Percentiles rank a stretch among this genome's conserved stretches.
phyloP scores from a whole-genome alignment of 768 basidiomycete species.

The Amanita rubescens region DNA sequence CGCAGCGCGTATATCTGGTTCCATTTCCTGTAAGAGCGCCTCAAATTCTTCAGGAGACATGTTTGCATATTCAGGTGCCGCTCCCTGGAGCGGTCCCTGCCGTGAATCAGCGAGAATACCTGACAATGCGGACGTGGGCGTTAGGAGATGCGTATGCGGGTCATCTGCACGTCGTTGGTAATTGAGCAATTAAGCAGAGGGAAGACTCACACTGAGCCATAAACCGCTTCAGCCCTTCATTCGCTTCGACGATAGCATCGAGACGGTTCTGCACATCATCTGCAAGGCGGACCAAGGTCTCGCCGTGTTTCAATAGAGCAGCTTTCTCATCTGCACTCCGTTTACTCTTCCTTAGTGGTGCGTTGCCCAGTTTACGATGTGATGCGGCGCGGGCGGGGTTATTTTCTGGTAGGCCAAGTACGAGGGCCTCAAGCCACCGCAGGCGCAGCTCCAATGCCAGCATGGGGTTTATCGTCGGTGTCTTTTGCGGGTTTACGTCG shows the following conservation, averaged over 20 bases:
- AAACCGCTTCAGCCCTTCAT: conserved; percentile 69
- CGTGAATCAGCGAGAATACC: conserved; percentile 41
- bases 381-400: neutral
- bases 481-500: conserved; percentile 10
- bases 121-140: conserved; percentile 71
- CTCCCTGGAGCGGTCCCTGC: conserved; percentile 9
- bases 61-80: conserved; percentile 49
- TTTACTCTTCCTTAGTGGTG: neutral
- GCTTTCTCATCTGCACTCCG: conserved; percentile 18
- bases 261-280: conserved; percentile 55
- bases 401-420: conserved; percentile 37
- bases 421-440: conserved; percentile 73
- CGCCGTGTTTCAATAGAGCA: conserved; percentile 33
- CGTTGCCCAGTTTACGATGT: neutral
- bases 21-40: conserved; percentile 70
- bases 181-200: neutral
- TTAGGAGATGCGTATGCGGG: conserved; percentile 66
- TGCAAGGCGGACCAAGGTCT: conserved; percentile 51
- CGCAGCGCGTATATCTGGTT: conserved; percentile 74
- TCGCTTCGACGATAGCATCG: conserved; percentile 50
- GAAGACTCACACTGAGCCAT: conserved; percentile 59
- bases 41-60: conserved; percentile 67
- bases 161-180: conserved; percentile 43
- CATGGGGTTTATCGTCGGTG: conserved; percentile 47
- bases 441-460: conserved; percentile 70